A percentile compares a stretch with the other conserved stretches of the same genome.
Conservation (phyloP, 2,329 filamentous ascomycete species). For the Beauveria varroae region DNA sequence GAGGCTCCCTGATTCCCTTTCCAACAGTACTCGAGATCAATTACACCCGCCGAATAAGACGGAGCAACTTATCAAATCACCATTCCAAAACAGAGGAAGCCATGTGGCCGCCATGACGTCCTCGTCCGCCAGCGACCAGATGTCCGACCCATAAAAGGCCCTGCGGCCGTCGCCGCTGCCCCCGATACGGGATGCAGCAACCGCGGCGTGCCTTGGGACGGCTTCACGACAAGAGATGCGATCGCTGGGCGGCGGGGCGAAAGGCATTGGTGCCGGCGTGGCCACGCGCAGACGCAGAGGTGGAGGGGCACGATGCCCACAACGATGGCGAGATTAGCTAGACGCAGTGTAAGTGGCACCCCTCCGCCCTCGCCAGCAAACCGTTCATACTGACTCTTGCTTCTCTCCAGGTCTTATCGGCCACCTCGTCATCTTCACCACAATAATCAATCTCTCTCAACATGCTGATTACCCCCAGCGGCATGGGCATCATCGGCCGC, state of each 20-base stretch:
- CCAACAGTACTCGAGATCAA: neutral
- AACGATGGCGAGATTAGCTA: conserved; percentile 21
- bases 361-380: neutral
- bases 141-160: neutral
- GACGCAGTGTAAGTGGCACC: conserved; percentile 30
- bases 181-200: neutral
- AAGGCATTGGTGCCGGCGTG: conserved; percentile 2
- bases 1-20: neutral
- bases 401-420: conserved; percentile 13
- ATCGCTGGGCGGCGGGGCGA: conserved; percentile 9
- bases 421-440: conserved; percentile 43
- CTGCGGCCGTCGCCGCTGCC: neutral
- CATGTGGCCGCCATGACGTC: neutral
- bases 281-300: neutral
- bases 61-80: too few species aligned
- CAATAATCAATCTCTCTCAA: conserved; percentile 34
- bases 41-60: neutral
- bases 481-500: conserved; percentile 50
- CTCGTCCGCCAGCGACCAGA: neutral
- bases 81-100: too few species aligned
- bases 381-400: neutral
- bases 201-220: too few species aligned
- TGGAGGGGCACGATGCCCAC: neutral
- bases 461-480: conserved; percentile 58
- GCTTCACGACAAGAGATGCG: neutral